Evolutionary conservation across 495 filamentous ascomycete genomes (phyloP), one percentile per base, ranked within the genome.

Genomic region (Staphylotrichum tortipilum): DNA sequence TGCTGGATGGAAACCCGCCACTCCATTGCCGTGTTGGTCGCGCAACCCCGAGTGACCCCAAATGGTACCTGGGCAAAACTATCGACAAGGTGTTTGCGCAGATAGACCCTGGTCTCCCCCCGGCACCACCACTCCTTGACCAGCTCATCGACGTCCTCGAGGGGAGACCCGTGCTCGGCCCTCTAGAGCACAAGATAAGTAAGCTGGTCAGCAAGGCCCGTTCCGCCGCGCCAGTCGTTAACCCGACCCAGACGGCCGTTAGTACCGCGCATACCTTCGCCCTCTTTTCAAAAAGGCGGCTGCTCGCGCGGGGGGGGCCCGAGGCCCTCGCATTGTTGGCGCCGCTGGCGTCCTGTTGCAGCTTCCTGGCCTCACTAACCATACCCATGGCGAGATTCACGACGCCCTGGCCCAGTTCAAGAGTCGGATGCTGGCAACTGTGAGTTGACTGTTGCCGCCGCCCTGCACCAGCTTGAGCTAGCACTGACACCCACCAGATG

Each of bases 301-400:
- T n/a, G n/a, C 65, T 5, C 63, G 64, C 37, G 72, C 66, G 24
- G 74, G 68, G 15, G 55, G 68, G n/a, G 64, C 67, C 28, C 68
- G 68, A 18, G 64, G 73, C 19, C 47, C 60, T 24, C 71, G 57
- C 15, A 71, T 85, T 31, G 78, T 82, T 42, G 82, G 84, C 8
- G 78, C 83, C 4, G 84, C 85, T 33, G 84, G 82, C 1, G 68
- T 84, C 19, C 78, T 77, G 46, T 79, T 86, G 68, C 83, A 87
- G 58, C 73, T 85, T 14, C 85, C 83, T 3, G 80, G 86, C 50
- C 53, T 84, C 22, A 78, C 78, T 45, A 69, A n/a, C 40, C 19
- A 38, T 2, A 18, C 76, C 22, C 68, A 75, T 15, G 81, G 83
- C 47, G 57, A 66, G 9, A 75, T 78, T 43, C 65, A 86, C 18